Percentiles rank a stretch among this genome's conserved stretches.
These are phyloP conservation scores for Dendrocalamus latiflorus DNA, from an alignment of 202 grass and related monocot species.

Conservation along the genomic window DNA sequence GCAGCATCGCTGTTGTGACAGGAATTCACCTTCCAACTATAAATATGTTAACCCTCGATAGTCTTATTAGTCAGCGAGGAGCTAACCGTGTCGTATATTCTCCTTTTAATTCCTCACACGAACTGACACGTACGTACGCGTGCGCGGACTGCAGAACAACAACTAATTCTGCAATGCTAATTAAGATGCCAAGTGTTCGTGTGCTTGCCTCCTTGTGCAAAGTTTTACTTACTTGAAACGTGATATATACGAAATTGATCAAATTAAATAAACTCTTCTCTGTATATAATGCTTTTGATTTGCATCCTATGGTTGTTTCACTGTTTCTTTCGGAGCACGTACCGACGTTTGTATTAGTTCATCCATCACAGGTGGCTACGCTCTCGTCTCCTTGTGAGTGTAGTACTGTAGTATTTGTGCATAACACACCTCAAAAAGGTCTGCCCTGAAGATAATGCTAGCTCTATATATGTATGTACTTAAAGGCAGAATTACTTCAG, in stretches of 20 bases:
- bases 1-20: conserved; percentile 1
- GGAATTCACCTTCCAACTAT: background rate
- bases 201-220: background rate
- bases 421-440: background rate
- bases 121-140: background rate
- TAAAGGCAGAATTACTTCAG: background rate
- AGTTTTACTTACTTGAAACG: background rate
- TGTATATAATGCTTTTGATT: background rate
- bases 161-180: background rate
- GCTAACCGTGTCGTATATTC: no score
- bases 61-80: no score
- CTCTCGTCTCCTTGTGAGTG: background rate
- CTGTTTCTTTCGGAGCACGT: conserved; percentile 1
- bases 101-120: background rate
- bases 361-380: background rate
- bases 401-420: background rate
- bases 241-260: background rate
- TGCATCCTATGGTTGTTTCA: background rate
- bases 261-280: background rate
- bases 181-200: background rate
- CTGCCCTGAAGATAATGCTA: background rate
- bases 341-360: background rate
- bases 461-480: background rate
- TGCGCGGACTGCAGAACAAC: background rate
- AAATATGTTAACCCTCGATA: background rate